Evolutionary conservation across 2,329 filamentous ascomycete species (phyloP).

Genomic region (Botrytis tulipae): DNA sequence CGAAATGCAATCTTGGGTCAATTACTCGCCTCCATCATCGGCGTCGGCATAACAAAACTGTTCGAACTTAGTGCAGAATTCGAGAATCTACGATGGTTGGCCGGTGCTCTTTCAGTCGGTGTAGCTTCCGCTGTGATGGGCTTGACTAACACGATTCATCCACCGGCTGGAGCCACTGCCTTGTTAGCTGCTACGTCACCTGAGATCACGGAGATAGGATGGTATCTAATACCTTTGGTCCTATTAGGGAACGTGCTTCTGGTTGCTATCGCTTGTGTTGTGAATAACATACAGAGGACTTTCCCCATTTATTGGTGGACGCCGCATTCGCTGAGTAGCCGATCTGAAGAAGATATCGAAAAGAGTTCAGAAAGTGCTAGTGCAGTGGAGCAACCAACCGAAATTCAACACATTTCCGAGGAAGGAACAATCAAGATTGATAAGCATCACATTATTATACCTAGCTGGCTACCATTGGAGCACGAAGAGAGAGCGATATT

Average conservation of each 20-base stretch:
- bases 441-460: conserved; percentile 24
- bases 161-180: conserved; percentile 72
- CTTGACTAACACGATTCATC: conserved; percentile 69
- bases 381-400: neutral
- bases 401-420: neutral
- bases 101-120: conserved; percentile 64
- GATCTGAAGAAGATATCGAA: conserved; percentile 11
- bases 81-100: conserved; percentile 59
- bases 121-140: conserved; percentile 63
- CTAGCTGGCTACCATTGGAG: conserved; percentile 29
- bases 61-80: conserved; percentile 52
- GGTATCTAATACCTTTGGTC: conserved; percentile 65
- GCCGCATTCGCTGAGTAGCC: neutral
- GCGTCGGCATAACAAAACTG: conserved; percentile 62
- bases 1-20: conserved; percentile 69
- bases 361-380: neutral
- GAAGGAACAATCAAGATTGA: conserved; percentile 24
- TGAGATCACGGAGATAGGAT: conserved; percentile 57
- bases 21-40: conserved; percentile 58
- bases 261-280: conserved; percentile 57
- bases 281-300: conserved; percentile 65
- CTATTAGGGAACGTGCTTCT: conserved; percentile 60
- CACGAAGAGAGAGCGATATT: conserved; percentile 29
- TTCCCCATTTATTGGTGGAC: conserved; percentile 65
- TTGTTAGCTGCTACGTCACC: conserved; percentile 63